Base-by-base conservation (phyloP, 371 early-diverging fungal genomes). In the Zychaea mexicana region DNA sequence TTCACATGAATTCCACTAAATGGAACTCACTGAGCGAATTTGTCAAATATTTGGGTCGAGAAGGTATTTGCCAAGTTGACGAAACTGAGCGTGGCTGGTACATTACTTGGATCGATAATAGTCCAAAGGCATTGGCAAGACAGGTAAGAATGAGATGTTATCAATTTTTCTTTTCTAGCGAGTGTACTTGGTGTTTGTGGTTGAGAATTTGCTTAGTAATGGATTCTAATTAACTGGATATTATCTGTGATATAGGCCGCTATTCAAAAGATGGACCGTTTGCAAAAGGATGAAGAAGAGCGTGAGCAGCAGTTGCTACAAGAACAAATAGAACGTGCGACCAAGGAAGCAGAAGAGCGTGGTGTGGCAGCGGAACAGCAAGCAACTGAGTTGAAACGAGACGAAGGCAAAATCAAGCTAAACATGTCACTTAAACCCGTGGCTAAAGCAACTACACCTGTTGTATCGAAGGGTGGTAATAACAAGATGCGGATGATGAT, bases 1-100 rank as follows among this genome's bases (percentile, higher is more conserved):
- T 95, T 38, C 98, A 98, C 74, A 97, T 98, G 97, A 98, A 97
- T 67, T 86, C 97, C 3, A 98, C 98, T 0, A 75, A 84, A 57
- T 98, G 98, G 98, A 79, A 85, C 19, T 83, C 96, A 6, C 77
- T 98, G 19, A 78, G 90, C 3, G 96, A 92, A 49, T 98, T 96
- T 71, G 88, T 88, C 61, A 90, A 86, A 72, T 78, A 92, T 67
- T 78, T 98, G 36, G 97, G 97, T 9, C 80, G 85, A 63, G 89
- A 93, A 67, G 96, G 96, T 24, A 81, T 91, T 38, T 87, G 90
- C 57, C 77, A 86, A 42, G 95, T 97, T 3, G 97, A 97, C 56
- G 96, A 97, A 70, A 90, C 95, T 0, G 91, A 90, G 66, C 89
- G 92, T 69, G 98, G 98, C 0, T 94, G 92, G 86, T 90, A 90